Conservation (phyloP, 2,329 filamentous ascomycete genomes). For the Botrytis aclada region DNA sequence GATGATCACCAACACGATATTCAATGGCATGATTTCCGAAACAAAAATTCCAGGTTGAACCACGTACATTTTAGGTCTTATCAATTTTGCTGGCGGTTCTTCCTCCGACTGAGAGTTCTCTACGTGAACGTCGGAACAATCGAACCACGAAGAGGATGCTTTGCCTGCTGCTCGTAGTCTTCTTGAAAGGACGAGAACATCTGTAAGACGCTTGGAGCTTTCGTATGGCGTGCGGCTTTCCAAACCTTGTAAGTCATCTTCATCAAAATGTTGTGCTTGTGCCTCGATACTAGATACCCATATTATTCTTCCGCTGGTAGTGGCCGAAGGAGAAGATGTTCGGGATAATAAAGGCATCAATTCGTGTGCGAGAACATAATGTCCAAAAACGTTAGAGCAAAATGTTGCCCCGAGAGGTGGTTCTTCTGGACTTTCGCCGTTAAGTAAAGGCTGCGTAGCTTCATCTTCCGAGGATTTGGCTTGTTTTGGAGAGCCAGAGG, state of each 20-base stretch:
- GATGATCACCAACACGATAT: slow-evolving; percentile 63
- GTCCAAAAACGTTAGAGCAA: slow-evolving; percentile 89
- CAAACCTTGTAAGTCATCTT: slow-evolving; percentile 78
- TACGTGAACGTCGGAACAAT: slow-evolving; percentile 34
- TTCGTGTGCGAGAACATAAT: slow-evolving; percentile 84
- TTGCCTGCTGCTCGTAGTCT: slow-evolving; percentile 61
- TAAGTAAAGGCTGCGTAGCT: slow-evolving; percentile 32
- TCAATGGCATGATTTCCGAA: slow-evolving; percentile 76
- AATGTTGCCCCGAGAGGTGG: slow-evolving; percentile 77
- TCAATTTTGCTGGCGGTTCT: slow-evolving; percentile 19
- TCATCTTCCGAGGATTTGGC: slow-evolving; percentile 21
- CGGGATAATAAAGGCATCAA: slow-evolving; percentile 66
- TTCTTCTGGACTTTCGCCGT: slow-evolving; percentile 40
- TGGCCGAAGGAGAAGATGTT: slow-evolving; percentile 28
- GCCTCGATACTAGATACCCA: slow-evolving; percentile 87
- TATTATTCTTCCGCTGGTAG: slow-evolving; percentile 53
- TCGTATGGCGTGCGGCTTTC: slow-evolving; percentile 67
- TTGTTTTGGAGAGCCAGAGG: slow-evolving; percentile 26
- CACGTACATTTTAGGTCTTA: slow-evolving; percentile 67
- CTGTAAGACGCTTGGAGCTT: slow-evolving; percentile 80
- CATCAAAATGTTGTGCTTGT: slow-evolving; percentile 44
- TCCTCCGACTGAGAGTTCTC: slow-evolving; percentile 17
- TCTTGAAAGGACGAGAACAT: slow-evolving; percentile 74
- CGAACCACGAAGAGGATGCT: slow-evolving; percentile 56
- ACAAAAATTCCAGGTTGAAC: slow-evolving; percentile 84